These are phyloP conservation scores for Limonium bicolor DNA, from an alignment of 148 eudicot species.

Conservation along the genomic window DNA sequence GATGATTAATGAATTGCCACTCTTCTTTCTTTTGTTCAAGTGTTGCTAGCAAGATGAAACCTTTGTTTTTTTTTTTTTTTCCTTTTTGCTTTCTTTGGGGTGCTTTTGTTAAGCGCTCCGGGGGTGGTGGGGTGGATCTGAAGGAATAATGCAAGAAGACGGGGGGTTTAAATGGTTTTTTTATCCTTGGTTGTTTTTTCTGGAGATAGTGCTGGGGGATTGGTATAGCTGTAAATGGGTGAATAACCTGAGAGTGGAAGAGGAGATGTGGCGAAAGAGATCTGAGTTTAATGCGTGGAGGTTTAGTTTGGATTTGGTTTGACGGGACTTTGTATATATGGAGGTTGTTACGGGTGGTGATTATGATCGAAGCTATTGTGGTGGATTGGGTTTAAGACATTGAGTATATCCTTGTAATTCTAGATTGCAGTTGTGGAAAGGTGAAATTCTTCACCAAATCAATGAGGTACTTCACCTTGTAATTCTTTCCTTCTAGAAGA, in stretches of 20 bases:
- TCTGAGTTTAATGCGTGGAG: neutral
- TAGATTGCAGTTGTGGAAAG: neutral
- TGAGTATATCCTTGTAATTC: neutral
- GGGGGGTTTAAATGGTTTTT: too few relatives aligned
- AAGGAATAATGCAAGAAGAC: too few relatives aligned
- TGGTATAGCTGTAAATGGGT: neutral
- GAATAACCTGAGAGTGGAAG: neutral
- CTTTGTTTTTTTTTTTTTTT: neutral
- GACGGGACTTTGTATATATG: neutral
- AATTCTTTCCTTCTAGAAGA: neutral
- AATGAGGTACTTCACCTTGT: neutral
- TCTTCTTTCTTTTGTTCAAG: too few relatives aligned
- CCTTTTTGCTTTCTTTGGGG: neutral
- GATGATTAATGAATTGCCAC: conserved; percentile 28
- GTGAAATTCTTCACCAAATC: neutral
- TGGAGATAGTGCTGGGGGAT: neutral
- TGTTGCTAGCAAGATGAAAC: too few relatives aligned
- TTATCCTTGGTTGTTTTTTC: neutral
- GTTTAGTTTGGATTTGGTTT: neutral
- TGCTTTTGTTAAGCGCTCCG: neutral
- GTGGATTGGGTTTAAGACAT: neutral
- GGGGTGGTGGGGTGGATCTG: too few relatives aligned
- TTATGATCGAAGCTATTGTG: too few relatives aligned
- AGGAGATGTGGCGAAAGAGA: neutral
- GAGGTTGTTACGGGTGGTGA: neutral